Conservation (phyloP, 2,329 filamentous ascomycete species). For the Stagonosporopsis rhizophila region DNA sequence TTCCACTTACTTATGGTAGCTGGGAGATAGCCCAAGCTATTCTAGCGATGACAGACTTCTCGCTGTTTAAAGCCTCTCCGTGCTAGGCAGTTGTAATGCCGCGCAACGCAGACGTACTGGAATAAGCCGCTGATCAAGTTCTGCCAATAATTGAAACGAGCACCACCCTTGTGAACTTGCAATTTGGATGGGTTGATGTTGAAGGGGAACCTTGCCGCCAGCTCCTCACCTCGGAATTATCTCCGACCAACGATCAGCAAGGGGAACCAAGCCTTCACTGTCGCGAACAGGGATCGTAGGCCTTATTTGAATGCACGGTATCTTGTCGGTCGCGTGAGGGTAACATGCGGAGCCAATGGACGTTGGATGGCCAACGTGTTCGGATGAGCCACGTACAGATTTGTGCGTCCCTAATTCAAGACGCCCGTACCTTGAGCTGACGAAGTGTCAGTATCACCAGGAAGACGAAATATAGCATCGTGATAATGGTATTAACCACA, state of each 20-base stretch:
- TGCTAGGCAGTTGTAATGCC: neutral
- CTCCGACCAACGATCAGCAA: constrained; percentile 15
- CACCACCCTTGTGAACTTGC: neutral
- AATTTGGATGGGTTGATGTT: constrained; percentile 1
- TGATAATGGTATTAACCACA: neutral
- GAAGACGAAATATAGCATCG: neutral
- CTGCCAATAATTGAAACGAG: neutral
- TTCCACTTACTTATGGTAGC: neutral
- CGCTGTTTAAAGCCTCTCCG: neutral
- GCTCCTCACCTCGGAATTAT: constrained; percentile 2
- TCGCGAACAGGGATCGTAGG: constrained; percentile 7
- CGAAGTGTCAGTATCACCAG: neutral
- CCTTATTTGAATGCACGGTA: constrained; percentile 8
- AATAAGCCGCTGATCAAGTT: neutral
- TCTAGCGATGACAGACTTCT: neutral
- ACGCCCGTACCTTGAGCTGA: neutral
- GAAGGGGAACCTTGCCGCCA: constrained; percentile 2
- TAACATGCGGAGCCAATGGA: constrained; percentile 1
- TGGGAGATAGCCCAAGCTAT: neutral
- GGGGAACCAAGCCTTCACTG: constrained; percentile 4
- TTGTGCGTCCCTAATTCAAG: neutral
- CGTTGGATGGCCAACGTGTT: neutral
- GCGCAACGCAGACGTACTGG: neutral
- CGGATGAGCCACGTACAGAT: neutral
- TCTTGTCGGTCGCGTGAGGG: neutral